These are phyloP conservation scores for Suhomyces canberraensis DNA, from an alignment of 805 yeast genomes.

Conservation along the genomic window DNA sequence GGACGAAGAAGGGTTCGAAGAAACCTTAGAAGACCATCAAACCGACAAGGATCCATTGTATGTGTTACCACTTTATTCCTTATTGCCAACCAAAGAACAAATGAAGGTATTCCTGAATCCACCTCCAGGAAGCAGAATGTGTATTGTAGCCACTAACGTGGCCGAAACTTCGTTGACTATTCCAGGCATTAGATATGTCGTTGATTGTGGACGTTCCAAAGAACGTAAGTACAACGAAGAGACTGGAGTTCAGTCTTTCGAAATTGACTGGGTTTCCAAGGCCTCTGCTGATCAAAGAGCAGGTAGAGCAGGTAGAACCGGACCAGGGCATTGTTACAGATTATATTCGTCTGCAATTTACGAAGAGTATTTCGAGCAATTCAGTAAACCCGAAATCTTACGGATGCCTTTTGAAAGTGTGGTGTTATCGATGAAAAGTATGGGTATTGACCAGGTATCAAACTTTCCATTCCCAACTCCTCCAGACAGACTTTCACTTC, in stretches of 20 bases:
- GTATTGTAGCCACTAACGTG: conserved; percentile 94
- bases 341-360: conserved; percentile 90
- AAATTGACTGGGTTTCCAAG: conserved; percentile 86
- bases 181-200: conserved; percentile 91
- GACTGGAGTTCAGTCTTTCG: conserved; percentile 90
- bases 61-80: conserved; percentile 88
- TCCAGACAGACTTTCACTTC: conserved; percentile 62
- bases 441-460: conserved; percentile 88
- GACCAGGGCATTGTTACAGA: conserved; percentile 96
- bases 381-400: conserved; percentile 83
- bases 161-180: conserved; percentile 97
- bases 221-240: conserved; percentile 79
- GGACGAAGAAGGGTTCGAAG: conserved; percentile 66
- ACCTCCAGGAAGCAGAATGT: conserved; percentile 80
- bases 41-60: conserved; percentile 74
- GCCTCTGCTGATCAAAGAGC: conserved; percentile 95
- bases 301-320: conserved; percentile 98
- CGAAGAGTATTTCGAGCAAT: conserved; percentile 80
- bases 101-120: conserved; percentile 87
- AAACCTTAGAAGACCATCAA: conserved; percentile 66
- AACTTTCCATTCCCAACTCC: conserved; percentile 98
- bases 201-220: conserved; percentile 92
- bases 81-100: conserved; percentile 92
- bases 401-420: conserved; percentile 97
- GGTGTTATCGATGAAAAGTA: conserved; percentile 92